phyloP scores from a whole-genome alignment of 208 protist species.

The Wallacemonas collosoma region DNA sequence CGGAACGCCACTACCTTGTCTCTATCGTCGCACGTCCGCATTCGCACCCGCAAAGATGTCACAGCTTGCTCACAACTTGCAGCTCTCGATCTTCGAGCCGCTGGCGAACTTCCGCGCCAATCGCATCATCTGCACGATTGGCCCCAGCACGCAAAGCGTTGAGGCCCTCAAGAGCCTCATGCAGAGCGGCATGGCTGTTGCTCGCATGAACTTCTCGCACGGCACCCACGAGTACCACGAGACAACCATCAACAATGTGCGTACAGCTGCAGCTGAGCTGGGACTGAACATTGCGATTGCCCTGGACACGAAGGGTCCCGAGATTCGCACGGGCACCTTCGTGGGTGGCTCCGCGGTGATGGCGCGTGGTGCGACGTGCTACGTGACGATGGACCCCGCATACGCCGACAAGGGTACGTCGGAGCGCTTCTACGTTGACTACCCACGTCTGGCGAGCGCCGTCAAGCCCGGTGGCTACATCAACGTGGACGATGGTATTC shows the following conservation, averaged over 20 bases:
- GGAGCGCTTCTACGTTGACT: conserved; percentile 93
- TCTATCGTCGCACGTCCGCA: too few species aligned
- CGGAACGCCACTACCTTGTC: too few species aligned
- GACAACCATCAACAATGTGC: conserved; percentile 94
- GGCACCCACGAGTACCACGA: conserved; percentile 96
- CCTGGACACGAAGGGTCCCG: conserved; percentile 97
- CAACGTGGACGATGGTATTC: conserved; percentile 97
- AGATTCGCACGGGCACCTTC: conserved; percentile 96
- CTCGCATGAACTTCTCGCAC: conserved; percentile 98
- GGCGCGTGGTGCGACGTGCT: conserved; percentile 68
- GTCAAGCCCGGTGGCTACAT: conserved; percentile 87
- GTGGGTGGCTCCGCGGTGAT: conserved; percentile 73
- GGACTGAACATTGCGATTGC: conserved; percentile 93
- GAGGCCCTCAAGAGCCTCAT: conserved; percentile 93
- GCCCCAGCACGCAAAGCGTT: conserved; percentile 94
- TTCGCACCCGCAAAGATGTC: conserved; percentile 45
- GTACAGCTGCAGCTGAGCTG: conserved; percentile 85
- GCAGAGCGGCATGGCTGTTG: conserved; percentile 96
- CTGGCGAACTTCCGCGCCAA: conserved; percentile 81
- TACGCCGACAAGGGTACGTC: conserved; percentile 83
- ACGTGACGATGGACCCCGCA: conserved; percentile 89
- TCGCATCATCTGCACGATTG: conserved; percentile 97
- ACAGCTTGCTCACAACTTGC: conserved; percentile 87
- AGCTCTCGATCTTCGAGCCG: conserved; percentile 89
- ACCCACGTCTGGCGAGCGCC: conserved; percentile 79